Conservation (phyloP, 2,329 filamentous ascomycete genomes). For the Neurospora crassa region DNA sequence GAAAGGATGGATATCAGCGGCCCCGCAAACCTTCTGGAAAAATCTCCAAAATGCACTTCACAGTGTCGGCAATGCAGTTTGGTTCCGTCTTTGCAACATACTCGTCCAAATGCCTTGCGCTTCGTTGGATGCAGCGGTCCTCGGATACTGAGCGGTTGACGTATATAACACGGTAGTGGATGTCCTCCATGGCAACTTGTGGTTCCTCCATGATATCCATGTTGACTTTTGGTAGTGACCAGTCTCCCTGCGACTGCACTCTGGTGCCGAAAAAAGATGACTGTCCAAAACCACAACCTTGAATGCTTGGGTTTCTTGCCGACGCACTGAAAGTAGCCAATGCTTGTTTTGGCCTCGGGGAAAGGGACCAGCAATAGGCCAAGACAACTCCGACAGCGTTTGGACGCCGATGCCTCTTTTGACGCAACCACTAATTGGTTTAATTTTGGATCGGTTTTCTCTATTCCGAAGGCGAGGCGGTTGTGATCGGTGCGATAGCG, state of each 20-base stretch:
- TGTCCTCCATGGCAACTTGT: conserved; percentile 39
- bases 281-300: conserved; percentile 1
- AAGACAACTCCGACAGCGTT: not conserved
- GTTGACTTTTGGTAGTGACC: conserved; percentile 43
- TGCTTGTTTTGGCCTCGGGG: not conserved
- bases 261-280: conserved; percentile 4
- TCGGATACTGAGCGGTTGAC: conserved; percentile 44
- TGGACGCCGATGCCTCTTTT: not conserved
- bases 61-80: conserved; percentile 33
- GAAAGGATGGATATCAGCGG: not conserved
- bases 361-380: not conserved
- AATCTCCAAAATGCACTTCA: conserved; percentile 40
- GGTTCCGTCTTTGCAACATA: conserved; percentile 23
- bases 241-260: conserved; percentile 41
- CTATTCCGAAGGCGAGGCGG: not conserved
- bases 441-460: not conserved
- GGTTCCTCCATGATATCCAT: not conserved
- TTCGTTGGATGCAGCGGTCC: conserved; percentile 27
- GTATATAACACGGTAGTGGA: conserved; percentile 50
- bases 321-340: not conserved
- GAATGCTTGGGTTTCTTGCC: conserved; percentile 1
- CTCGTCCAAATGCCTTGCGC: conserved; percentile 11
- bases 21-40: conserved; percentile 43
- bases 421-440: not conserved
- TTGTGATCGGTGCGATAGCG: not conserved